Conservation (phyloP, 225 moss, liverwort and hornwort genomes). For the Takakia lepidozioides region DNA sequence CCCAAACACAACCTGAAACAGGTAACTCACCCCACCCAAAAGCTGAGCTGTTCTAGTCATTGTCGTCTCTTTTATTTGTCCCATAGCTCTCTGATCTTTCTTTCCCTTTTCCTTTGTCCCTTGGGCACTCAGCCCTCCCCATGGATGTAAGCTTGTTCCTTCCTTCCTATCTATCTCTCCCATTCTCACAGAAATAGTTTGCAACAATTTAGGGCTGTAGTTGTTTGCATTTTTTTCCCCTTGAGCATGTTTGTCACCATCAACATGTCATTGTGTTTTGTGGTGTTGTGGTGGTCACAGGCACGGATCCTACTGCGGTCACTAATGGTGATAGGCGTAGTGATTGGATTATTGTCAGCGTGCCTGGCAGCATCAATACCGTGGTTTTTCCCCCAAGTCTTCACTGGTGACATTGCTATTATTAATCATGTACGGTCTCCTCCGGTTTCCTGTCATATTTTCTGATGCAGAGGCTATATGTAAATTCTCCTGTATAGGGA, state of each 20-base stretch:
- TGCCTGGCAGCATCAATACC: constrained; percentile 52
- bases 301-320: constrained; percentile 66
- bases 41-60: no score
- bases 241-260: no score
- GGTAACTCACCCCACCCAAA: constrained; percentile 37
- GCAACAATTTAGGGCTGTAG: no score
- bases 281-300: constrained; percentile 17
- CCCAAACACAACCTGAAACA: constrained; percentile 66
- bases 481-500: no score
- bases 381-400: constrained; percentile 69
- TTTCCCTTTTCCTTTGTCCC: no score
- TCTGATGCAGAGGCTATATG: no score
- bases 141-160: no score
- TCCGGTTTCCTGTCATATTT: no score
- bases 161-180: background rate
- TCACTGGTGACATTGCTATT: constrained; percentile 65
- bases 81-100: no score
- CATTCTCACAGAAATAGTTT: background rate
- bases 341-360: constrained; percentile 53
- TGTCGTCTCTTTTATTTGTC: no score
- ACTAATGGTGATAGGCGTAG: constrained; percentile 58
- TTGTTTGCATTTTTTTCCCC: background rate
- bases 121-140: no score
- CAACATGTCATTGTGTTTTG: no score
- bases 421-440: constrained; percentile 33